Conservation (phyloP, 345 rosid genomes). For the Pistacia atlantica region DNA sequence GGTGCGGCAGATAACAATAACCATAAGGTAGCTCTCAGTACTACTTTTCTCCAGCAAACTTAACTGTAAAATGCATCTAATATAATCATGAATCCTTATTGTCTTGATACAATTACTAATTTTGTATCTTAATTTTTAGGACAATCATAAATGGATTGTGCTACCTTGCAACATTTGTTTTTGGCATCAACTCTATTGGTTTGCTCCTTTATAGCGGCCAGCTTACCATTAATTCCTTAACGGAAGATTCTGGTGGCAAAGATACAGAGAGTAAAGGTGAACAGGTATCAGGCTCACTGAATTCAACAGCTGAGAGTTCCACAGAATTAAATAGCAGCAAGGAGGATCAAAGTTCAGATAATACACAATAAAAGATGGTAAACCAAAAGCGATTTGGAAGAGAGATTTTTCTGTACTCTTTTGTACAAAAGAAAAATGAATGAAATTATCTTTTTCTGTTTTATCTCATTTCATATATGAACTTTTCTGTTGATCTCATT, state of each 20-base stretch:
- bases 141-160: conserved; percentile 84
- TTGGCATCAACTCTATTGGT: conserved; percentile 79
- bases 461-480: neutral
- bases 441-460: neutral
- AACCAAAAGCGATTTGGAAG: conserved; percentile 2
- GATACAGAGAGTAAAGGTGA: conserved; percentile 29
- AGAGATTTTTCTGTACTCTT: conserved; percentile 16
- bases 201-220: conserved; percentile 78
- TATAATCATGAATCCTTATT: conserved; percentile 10
- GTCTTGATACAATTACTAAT: neutral
- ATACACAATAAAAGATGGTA: conserved; percentile 26
- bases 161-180: conserved; percentile 93
- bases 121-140: conserved; percentile 40
- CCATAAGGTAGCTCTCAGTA: conserved; percentile 57
- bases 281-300: conserved; percentile 21
- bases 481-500: neutral
- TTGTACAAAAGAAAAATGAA: conserved; percentile 20
- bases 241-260: conserved; percentile 38
- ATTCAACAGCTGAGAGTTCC: conserved; percentile 32
- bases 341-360: conserved; percentile 54
- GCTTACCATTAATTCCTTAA: conserved; percentile 59
- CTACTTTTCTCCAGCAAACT: neutral
- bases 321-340: conserved; percentile 37
- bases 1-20: conserved; percentile 87
- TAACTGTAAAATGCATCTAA: conserved; percentile 17